phyloP scores from a whole-genome alignment of 139 green algal genomes.

The Volvox reticuliferus region DNA sequence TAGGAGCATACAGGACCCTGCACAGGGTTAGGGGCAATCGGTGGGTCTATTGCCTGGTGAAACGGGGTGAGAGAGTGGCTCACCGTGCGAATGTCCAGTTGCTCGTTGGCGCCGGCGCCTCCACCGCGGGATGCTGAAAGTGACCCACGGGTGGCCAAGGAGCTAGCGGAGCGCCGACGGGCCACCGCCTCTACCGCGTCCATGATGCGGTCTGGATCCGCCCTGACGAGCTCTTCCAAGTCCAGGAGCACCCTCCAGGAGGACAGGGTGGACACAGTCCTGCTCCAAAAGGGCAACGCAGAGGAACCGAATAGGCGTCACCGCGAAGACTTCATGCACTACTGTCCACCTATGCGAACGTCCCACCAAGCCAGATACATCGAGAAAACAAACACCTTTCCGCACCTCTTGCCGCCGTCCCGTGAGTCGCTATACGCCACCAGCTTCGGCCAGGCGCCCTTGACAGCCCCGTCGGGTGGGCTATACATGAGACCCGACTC shows the following conservation, averaged over 20 bases:
- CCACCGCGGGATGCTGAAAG: neutral
- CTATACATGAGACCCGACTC: constrained; percentile 42
- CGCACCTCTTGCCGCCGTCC: constrained; percentile 15
- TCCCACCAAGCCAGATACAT: no score
- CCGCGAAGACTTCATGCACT: no score
- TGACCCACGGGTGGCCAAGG: constrained; percentile 1
- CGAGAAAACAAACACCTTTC: no score
- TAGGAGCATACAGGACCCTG: no score
- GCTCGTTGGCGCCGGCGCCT: neutral
- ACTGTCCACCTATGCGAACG: no score
- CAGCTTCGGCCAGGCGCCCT: constrained; percentile 26
- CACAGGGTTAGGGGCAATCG: no score
- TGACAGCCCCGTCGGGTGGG: neutral
- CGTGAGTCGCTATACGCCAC: constrained; percentile 19
- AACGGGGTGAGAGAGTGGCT: neutral
- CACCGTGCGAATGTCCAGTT: constrained; percentile 14
- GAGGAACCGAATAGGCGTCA: no score
- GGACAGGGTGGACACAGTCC: neutral
- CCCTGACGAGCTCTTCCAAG: neutral
- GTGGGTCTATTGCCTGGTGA: no score
- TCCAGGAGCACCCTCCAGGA: constrained; percentile 35
- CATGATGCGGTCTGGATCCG: constrained; percentile 1
- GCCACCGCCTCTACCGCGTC: constrained; percentile 1
- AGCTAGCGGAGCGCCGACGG: neutral
- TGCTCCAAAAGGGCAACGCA: neutral